Conservation (phyloP, 2,329 filamentous ascomycete species). For the Lasiodiplodia sp. region DNA sequence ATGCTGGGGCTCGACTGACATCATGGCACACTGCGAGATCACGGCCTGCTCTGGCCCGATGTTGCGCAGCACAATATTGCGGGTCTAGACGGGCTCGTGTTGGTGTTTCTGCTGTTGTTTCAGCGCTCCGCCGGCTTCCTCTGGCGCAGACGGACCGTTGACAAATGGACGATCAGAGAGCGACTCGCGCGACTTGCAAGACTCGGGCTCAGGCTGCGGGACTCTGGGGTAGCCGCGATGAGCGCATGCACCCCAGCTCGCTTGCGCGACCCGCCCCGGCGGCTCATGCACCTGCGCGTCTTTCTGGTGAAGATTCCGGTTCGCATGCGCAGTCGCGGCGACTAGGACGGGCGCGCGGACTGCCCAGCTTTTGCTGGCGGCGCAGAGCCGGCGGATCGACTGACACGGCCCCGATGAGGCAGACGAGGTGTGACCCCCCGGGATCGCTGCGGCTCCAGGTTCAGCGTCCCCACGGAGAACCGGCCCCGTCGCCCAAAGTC, state of each 20-base stretch:
- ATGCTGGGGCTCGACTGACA: conserved; percentile 1
- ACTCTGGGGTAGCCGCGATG: background rate
- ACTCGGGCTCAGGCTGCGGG: background rate
- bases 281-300: conserved; percentile 24
- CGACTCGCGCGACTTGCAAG: background rate
- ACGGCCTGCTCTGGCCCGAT: conserved; percentile 4
- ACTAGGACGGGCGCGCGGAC: conserved; percentile 20
- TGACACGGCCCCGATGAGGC: conserved; percentile 24
- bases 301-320: conserved; percentile 26
- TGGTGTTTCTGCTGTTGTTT: conserved; percentile 16
- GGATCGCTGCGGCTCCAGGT: conserved; percentile 29
- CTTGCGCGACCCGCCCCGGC: conserved; percentile 18
- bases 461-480: conserved; percentile 28
- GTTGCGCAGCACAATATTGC: background rate
- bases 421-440: conserved; percentile 22
- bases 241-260: conserved; percentile 25
- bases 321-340: conserved; percentile 16
- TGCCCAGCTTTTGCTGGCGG: conserved; percentile 13
- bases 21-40: conserved; percentile 1
- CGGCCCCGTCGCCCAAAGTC: conserved; percentile 27
- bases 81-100: conserved; percentile 14
- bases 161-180: background rate
- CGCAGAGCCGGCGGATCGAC: conserved; percentile 22
- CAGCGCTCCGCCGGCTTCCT: background rate
- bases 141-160: background rate